Base-by-base conservation (phyloP, 768 basidiomycete species). In the Tulasnella sp. region DNA sequence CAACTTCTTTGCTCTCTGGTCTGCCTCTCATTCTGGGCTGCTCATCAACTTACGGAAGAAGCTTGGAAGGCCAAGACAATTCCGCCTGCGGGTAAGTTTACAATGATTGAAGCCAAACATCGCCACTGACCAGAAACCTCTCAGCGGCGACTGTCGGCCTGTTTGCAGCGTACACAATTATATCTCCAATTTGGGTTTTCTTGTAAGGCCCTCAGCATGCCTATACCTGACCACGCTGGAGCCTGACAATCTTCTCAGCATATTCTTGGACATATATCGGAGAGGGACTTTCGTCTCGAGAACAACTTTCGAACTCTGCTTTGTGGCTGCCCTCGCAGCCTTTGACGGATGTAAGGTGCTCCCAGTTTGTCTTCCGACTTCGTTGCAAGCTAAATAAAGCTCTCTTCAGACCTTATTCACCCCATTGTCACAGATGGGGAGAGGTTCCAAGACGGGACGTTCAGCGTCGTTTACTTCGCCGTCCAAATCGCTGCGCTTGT, bases 391-490 rank as follows among this genome's bases (percentile, higher is more conserved):
- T 74, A 3, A 27, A 27, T 18, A 16, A 8, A 36, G 21, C 24
- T 52, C n/a, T 3, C 16, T 34, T 27, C 27, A 68, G 62, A 77
- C 36, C 48, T 77, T 21, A 58, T 77, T 10, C 34, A 31, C 5
- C 76, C n/a, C 3, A 19, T 68, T 38, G 31, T 77, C 6, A 58
- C 58, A 18, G 76, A 77, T n/a, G 58, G 58, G n/a, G 6, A 38
- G 5, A 16, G 12, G 34, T 77, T 10, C 31, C 1, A 31, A 27
- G 31, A 71, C 31, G 76, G 76, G 24, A 68, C 76, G 38, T 68
- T 77, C 24, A 77, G 76, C n/a, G 56, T 56, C 4, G 76, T 77
- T 24, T 77, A 77, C 56, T 77, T 68, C 58, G 76, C 56, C 9
- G 76, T 68, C 31, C 31, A 77, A n/a, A 77, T 77, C 9, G 76